These are phyloP conservation scores for Apiospora sp. DNA, from an alignment of 2,329 filamentous ascomycete species.

Conservation along the genomic window DNA sequence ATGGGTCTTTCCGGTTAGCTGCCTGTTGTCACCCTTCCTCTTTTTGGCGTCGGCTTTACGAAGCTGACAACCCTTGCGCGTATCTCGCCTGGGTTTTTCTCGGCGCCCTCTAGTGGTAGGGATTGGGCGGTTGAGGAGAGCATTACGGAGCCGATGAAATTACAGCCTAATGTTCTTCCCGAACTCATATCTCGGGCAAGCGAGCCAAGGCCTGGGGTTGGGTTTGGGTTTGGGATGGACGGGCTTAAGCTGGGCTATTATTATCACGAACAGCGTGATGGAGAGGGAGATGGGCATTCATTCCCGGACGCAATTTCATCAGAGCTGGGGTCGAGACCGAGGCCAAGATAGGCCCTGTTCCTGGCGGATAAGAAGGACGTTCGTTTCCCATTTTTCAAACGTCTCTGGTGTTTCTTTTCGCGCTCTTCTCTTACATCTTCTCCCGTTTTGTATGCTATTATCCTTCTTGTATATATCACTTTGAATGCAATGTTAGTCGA, in stretches of 20 bases:
- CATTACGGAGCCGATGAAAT: not conserved
- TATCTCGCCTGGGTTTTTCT: not conserved
- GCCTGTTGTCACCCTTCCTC: not conserved
- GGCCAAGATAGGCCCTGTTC: not conserved
- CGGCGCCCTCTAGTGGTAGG: not conserved
- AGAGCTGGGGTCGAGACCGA: not conserved
- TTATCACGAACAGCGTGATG: not conserved
- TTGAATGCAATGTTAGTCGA: not conserved
- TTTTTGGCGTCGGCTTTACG: not conserved
- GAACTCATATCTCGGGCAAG: not conserved
- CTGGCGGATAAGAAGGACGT: not conserved
- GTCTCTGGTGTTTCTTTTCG: not conserved
- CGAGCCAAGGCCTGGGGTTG: constrained; percentile 5
- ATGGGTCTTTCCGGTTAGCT: not conserved
- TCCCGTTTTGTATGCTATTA: not conserved
- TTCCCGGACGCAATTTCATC: not conserved
- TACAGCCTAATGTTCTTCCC: not conserved
- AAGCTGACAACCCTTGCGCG: not conserved
- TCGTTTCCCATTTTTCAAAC: not conserved
- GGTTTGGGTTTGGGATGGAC: not conserved
- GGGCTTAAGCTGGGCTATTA: not conserved
- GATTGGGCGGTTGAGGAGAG: not conserved
- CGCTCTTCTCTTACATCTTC: too few relatives aligned
- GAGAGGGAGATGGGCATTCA: constrained; percentile 10
- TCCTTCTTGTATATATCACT: not conserved